phyloP scores from a whole-genome alignment of 75 land plant species.

The Chamaecyparis obtusa region DNA sequence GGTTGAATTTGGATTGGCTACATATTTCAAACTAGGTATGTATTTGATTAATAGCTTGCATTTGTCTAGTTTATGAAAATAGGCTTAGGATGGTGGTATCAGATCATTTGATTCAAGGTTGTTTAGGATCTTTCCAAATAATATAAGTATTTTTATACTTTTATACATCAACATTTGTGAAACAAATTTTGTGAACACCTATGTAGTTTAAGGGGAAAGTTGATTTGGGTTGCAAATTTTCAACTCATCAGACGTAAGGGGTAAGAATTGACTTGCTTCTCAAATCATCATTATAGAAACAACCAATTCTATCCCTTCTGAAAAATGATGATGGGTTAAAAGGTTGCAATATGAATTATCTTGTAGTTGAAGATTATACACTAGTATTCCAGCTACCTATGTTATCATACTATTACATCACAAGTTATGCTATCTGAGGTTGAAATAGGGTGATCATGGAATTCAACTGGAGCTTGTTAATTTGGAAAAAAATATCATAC shows the following conservation, averaged over 20 bases:
- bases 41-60: background rate
- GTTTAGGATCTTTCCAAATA: background rate
- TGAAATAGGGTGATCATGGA: background rate
- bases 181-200: background rate
- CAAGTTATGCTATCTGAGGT: background rate
- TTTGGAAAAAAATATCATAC: background rate
- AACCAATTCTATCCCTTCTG: background rate
- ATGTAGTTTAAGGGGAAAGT: background rate
- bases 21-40: conserved; percentile 67
- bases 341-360: background rate
- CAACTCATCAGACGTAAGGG: background rate
- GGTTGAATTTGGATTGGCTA: conserved; percentile 87
- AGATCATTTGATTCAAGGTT: background rate
- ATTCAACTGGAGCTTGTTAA: background rate
- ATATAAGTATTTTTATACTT: background rate
- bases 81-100: background rate
- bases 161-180: background rate
- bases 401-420: background rate
- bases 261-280: background rate
- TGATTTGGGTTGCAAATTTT: background rate
- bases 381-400: background rate
- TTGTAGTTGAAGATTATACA: too few species aligned
- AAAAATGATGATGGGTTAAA: background rate
- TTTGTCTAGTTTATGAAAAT: background rate
- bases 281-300: background rate